phyloP scores from a whole-genome alignment of 805 yeast genomes.

The Starmera amethionina region DNA sequence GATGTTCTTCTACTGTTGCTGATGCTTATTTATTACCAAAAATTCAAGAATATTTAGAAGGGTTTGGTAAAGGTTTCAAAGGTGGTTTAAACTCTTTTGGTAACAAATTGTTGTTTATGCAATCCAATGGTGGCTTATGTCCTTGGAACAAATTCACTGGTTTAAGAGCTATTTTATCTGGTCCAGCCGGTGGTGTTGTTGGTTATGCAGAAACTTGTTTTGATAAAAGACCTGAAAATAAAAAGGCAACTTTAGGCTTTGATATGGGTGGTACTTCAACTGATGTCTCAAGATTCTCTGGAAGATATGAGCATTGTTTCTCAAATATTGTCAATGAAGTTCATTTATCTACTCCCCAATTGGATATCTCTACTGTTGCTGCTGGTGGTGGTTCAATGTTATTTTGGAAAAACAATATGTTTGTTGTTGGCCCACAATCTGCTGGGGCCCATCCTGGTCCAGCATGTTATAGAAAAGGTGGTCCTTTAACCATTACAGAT shows the following conservation, averaged over 20 bases:
- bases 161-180: slow-evolving; percentile 41
- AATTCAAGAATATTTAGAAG: slow-evolving; percentile 26
- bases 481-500: slow-evolving; percentile 38
- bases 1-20: slow-evolving; percentile 31
- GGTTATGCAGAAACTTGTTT: slow-evolving; percentile 46
- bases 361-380: slow-evolving; percentile 28
- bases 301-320: slow-evolving; percentile 21
- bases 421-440: slow-evolving; percentile 37
- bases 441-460: slow-evolving; percentile 41
- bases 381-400: slow-evolving; percentile 29
- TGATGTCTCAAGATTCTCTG: slow-evolving; percentile 27
- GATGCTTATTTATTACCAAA: slow-evolving; percentile 35
- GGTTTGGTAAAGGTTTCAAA: slow-evolving; percentile 24
- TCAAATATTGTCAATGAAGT: slow-evolving; percentile 28
- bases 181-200: slow-evolving; percentile 58
- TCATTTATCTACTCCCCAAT: slow-evolving; percentile 29
- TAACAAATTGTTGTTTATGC: slow-evolving; percentile 43
- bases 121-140: slow-evolving; percentile 48
- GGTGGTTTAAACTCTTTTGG: slow-evolving; percentile 25
- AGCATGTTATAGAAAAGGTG: slow-evolving; percentile 38
- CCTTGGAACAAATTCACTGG: slow-evolving; percentile 45
- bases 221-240: slow-evolving; percentile 19
- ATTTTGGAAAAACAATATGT: slow-evolving; percentile 25
- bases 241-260: slow-evolving; percentile 35
- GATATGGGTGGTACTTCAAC: slow-evolving; percentile 35